These are phyloP conservation scores for Erysimum cheiranthoides DNA, from an alignment of 345 rosid species.

Conservation along the genomic window DNA sequence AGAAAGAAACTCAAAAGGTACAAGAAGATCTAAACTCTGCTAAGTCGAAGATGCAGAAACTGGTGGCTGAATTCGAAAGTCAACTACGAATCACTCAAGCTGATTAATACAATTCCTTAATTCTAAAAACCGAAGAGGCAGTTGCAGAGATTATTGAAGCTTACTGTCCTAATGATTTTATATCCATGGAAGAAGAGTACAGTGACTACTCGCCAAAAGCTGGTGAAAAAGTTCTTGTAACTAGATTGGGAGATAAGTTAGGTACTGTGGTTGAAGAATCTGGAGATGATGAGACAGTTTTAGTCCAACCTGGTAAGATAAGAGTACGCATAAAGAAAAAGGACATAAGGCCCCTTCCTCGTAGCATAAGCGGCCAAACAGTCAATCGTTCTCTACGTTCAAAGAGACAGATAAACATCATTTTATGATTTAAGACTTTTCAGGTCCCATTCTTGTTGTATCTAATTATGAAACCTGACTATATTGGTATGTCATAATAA, in stretches of 20 bases:
- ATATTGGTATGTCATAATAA: neutral
- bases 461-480: slow-evolving; percentile 15
- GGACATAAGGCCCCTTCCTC: slow-evolving; percentile 55
- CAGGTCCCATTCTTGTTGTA: slow-evolving; percentile 8
- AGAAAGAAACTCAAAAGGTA: slow-evolving; percentile 61
- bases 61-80: slow-evolving; percentile 63
- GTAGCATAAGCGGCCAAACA: slow-evolving; percentile 40
- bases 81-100: slow-evolving; percentile 51
- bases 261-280: slow-evolving; percentile 78
- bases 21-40: slow-evolving; percentile 64
- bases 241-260: too few species aligned
- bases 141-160: slow-evolving; percentile 70
- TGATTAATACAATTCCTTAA: slow-evolving; percentile 63
- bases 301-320: slow-evolving; percentile 85
- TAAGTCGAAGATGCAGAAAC: slow-evolving; percentile 56
- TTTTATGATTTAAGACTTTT: neutral
- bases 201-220: slow-evolving; percentile 53
- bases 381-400: slow-evolving; percentile 43
- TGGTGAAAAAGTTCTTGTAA: slow-evolving; percentile 87
- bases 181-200: slow-evolving; percentile 45
- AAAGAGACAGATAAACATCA: slow-evolving; percentile 59
- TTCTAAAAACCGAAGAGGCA: slow-evolving; percentile 64
- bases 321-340: slow-evolving; percentile 72
- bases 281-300: slow-evolving; percentile 63
- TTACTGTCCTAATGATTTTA: slow-evolving; percentile 50